These are phyloP conservation scores for Suillus decipiens DNA, from an alignment of 768 basidiomycete species.

Conservation along the genomic window DNA sequence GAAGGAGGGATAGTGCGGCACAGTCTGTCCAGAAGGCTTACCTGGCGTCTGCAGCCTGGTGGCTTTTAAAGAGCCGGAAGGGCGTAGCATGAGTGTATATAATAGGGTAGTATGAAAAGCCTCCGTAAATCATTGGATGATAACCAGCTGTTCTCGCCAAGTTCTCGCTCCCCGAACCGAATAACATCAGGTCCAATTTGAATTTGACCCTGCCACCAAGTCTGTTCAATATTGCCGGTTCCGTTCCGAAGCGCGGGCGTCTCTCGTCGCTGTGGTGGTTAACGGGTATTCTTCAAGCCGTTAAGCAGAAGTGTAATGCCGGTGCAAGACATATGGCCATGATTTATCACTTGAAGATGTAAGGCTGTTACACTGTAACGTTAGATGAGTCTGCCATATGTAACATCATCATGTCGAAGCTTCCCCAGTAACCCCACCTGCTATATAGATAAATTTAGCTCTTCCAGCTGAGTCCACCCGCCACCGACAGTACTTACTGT, in stretches of 20 bases:
- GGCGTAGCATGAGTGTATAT: background rate
- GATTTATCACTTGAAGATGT: too few species aligned
- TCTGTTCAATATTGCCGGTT: background rate
- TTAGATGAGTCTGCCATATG: too few species aligned
- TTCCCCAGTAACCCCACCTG: too few species aligned
- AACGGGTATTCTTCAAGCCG: too few species aligned
- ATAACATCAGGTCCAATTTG: constrained; percentile 7
- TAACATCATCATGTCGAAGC: too few species aligned
- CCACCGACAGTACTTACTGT: too few species aligned
- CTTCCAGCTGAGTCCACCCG: too few species aligned
- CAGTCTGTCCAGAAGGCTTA: background rate
- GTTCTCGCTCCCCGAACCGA: constrained; percentile 21
- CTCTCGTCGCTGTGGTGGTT: background rate
- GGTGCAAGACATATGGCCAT: too few species aligned
- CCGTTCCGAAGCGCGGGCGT: background rate
- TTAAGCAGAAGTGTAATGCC: too few species aligned
- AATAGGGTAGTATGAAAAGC: constrained; percentile 15
- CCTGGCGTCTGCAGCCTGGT: background rate
- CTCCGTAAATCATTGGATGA: background rate
- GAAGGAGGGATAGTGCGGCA: background rate
- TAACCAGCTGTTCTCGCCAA: background rate
- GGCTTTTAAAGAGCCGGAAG: constrained; percentile 9
- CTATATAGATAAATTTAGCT: too few species aligned
- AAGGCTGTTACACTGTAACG: too few species aligned
- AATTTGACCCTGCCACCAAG: background rate